Evolutionary conservation across 495 filamentous ascomycete species (phyloP).

Genomic region (Penicillium pancosmium): DNA sequence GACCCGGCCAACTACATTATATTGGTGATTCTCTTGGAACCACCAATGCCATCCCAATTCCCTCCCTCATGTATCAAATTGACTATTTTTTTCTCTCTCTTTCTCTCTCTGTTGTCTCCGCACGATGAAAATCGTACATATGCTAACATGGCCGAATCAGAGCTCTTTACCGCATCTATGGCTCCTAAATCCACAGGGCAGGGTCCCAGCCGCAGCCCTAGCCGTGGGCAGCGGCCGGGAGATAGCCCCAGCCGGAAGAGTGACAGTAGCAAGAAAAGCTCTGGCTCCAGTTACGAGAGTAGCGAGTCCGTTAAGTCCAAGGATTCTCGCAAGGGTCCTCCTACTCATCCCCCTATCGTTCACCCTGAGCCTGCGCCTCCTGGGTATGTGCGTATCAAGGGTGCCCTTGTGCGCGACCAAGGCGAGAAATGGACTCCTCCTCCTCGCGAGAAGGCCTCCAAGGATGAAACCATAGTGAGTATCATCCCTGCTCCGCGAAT

Average conservation of each 20-base stretch:
- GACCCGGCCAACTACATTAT: too few relatives aligned
- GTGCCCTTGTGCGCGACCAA: background rate
- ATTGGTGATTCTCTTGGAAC: too few relatives aligned
- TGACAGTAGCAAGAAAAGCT: background rate
- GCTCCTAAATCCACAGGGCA: background rate
- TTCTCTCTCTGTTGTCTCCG: too few relatives aligned
- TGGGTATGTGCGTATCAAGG: background rate
- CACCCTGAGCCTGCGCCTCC: background rate
- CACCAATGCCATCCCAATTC: too few relatives aligned
- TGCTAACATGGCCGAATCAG: too few relatives aligned
- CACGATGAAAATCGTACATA: too few relatives aligned
- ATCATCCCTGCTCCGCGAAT: too few relatives aligned
- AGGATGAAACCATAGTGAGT: background rate
- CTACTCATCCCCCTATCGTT: background rate
- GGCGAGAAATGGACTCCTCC: conserved; percentile 1
- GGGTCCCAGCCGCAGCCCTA: background rate
- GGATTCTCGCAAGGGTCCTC: background rate
- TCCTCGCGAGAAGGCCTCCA: background rate
- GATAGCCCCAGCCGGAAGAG: background rate
- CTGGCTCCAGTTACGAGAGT: background rate
- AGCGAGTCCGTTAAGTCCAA: background rate
- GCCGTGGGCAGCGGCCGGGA: background rate
- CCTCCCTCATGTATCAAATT: too few relatives aligned
- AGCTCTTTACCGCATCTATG: background rate
- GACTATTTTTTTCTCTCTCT: too few relatives aligned